Evolutionary conservation across 257 asterid species (phyloP), one percentile per base, ranked within the genome.

Genomic region (Primulina tabacum): DNA sequence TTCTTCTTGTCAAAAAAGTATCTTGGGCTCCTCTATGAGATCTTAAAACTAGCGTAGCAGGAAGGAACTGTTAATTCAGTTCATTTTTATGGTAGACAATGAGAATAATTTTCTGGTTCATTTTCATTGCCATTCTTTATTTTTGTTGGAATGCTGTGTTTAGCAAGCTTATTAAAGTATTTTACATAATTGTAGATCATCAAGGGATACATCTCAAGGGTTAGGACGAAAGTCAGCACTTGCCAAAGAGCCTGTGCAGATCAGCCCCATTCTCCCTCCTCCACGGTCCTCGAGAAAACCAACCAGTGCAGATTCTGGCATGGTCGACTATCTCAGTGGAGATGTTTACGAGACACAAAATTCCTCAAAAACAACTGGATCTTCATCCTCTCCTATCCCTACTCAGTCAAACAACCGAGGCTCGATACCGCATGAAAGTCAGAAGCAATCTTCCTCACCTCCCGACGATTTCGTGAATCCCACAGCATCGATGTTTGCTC

Each of bases 281-380:
- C 98, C 97, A 67, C 97, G 95, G 1, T 71, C 92, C 55, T 83
- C 90, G 7, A 79, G 72, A 69, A 86, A 79, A n/a, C 88, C 90
- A 29, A 53, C 73, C 43, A 65, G 77, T 71, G 30, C 90, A 0
- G 90, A 89, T 34, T 75, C 87, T 18, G 76, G 78, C 72, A 63
- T 28, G 78, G 80, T 85, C 50, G 99, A 93, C 83, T 90, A 85
- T 77, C 92, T 93, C 71, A 90, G 99, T 75, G 99, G 99, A 6
- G 99, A 90, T 62, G 12, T 63, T 35, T 89, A 87, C 38, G 89
- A 85, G 75, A 70, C 87, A 9, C 80, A 83, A 70, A 80, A 81
- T 64, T 68, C 96, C 73, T 69, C 80, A 26, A 76, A 75, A 78
- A 64, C 80, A 75, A 73, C 87, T 12, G 79, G 77, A 68, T 60